These are phyloP conservation scores for Dothistroma pini DNA, from an alignment of 2,329 filamentous ascomycete genomes.

Conservation along the genomic window DNA sequence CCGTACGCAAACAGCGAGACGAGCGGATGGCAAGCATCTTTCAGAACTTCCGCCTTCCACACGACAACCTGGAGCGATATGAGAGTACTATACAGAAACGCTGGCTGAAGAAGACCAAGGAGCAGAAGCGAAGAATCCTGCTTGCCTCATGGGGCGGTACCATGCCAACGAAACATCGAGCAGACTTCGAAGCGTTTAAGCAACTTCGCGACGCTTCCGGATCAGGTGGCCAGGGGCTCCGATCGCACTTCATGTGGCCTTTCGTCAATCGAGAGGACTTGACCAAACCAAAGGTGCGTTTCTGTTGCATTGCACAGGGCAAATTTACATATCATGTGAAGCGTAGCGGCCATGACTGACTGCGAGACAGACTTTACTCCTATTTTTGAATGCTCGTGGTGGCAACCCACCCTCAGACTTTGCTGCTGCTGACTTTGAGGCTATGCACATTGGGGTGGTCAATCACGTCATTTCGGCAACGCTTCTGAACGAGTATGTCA, in stretches of 20 bases:
- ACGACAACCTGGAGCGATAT: slow-evolving; percentile 7
- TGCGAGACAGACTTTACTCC: slow-evolving; percentile 2
- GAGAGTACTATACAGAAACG: slow-evolving; percentile 10
- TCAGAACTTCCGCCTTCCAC: slow-evolving; percentile 6
- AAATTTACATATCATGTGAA: neutral
- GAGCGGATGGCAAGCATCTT: slow-evolving; percentile 4
- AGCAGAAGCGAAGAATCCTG: slow-evolving; percentile 10
- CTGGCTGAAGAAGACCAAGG: slow-evolving; percentile 16
- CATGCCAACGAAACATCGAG: slow-evolving; percentile 5
- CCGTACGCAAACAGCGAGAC: neutral
- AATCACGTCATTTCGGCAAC: neutral
- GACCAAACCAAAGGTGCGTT: neutral
- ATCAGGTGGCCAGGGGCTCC: neutral
- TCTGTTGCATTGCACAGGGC: neutral
- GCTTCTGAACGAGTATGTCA: slow-evolving; percentile 6
- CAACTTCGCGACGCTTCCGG: neutral
- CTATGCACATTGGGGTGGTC: slow-evolving; percentile 12
- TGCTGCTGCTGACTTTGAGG: slow-evolving; percentile 10
- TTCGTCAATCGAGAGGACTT: slow-evolving; percentile 2
- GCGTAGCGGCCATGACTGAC: neutral
- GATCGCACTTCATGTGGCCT: neutral
- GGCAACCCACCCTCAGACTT: slow-evolving; percentile 6
- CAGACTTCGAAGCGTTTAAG: slow-evolving; percentile 8
- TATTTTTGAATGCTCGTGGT: slow-evolving; percentile 10
- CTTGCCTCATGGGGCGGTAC: slow-evolving; percentile 6